Evolutionary conservation across 306 rosid species (phyloP).

Genomic region (Trifolium repens): DNA sequence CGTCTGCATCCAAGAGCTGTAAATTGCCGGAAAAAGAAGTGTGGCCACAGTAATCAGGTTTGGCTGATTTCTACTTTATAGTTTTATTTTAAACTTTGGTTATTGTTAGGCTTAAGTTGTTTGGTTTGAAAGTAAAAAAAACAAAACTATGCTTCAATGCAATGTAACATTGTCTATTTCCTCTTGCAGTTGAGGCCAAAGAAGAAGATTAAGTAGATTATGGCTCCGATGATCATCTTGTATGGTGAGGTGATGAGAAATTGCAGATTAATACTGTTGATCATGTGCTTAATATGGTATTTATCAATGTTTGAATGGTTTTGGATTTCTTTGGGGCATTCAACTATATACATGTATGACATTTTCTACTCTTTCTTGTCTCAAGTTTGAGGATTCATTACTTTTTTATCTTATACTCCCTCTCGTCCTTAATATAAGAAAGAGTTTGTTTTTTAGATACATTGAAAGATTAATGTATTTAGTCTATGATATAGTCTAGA

Average conservation of each 20-base stretch:
- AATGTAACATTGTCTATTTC: background rate
- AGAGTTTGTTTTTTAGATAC: no score
- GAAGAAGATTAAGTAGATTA: conserved; percentile 78
- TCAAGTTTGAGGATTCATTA: background rate
- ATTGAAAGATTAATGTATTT: no score
- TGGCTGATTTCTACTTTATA: background rate
- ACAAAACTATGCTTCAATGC: background rate
- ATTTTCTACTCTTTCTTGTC: background rate
- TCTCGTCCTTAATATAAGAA: no score
- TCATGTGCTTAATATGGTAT: background rate
- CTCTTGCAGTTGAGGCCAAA: conserved; percentile 79
- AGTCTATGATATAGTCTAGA: no score
- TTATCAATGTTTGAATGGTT: background rate
- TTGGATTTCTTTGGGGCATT: conserved; percentile 15
- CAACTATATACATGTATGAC: conserved; percentile 4
- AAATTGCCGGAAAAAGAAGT: conserved; percentile 79
- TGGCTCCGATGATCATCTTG: background rate
- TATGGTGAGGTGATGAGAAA: background rate
- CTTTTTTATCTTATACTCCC: background rate
- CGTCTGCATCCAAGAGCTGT: conserved; percentile 85
- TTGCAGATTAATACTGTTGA: background rate
- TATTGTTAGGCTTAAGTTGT: background rate
- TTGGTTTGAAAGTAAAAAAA: background rate
- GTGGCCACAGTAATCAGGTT: conserved; percentile 87
- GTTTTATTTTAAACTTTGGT: background rate